Percentiles rank a stretch among this genome's conserved stretches.
Conservation (phyloP, 2,329 filamentous ascomycete genomes). For the Paecilomyces formosus region DNA sequence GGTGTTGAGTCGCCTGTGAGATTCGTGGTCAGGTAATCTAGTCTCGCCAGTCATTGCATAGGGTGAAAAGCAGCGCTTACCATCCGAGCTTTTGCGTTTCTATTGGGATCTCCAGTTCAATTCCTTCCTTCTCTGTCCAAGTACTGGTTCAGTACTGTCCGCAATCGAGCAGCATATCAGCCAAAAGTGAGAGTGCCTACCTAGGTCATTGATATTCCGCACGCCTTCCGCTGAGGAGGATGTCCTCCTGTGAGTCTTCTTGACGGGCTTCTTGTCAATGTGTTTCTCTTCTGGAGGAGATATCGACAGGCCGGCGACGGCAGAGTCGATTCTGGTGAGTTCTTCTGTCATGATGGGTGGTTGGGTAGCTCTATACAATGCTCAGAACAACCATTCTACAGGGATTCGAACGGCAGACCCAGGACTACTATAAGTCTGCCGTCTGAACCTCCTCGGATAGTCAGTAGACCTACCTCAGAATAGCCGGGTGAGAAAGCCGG, state of each 20-base stretch:
- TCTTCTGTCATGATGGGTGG: constrained; percentile 50
- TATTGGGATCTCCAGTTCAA: constrained; percentile 63
- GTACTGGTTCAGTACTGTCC: background rate
- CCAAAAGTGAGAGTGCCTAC: constrained; percentile 45
- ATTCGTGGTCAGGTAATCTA: background rate
- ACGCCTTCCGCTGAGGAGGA: constrained; percentile 69
- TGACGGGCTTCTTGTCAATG: constrained; percentile 16
- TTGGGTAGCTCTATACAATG: background rate
- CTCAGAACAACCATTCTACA: background rate
- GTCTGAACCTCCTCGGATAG: background rate
- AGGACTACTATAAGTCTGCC: background rate
- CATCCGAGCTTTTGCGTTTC: constrained; percentile 86
- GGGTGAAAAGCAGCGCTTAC: constrained; percentile 45
- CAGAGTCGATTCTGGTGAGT: constrained; percentile 85
- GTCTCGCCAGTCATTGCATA: background rate
- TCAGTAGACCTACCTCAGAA: background rate
- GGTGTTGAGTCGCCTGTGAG: constrained; percentile 81
- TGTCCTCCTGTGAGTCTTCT: constrained; percentile 58
- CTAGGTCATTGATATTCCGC: constrained; percentile 76
- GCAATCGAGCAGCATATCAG: background rate
- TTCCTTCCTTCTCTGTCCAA: constrained; percentile 61
- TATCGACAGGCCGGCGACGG: constrained; percentile 68
- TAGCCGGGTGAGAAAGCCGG: background rate
- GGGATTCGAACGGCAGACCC: background rate
- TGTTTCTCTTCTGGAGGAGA: constrained; percentile 61